phyloP scores from a whole-genome alignment of 305 asterid genomes.

The Nicotiana rustica region DNA sequence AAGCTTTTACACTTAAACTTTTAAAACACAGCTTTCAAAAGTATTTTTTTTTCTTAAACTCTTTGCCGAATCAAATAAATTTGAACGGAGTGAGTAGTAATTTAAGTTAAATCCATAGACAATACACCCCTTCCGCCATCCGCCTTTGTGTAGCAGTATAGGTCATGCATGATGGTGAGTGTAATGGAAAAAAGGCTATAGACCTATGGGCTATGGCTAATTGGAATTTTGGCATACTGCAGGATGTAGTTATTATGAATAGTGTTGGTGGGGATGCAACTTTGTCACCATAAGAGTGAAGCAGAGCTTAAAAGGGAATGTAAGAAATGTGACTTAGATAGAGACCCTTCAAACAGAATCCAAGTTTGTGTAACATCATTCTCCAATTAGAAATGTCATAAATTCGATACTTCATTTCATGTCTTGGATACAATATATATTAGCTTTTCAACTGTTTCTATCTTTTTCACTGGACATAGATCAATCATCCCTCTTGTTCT shows the following conservation, averaged over 20 bases:
- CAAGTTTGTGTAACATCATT: conserved; percentile 29
- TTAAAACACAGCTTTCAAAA: too few relatives aligned
- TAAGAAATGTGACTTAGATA: conserved; percentile 30
- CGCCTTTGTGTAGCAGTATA: background rate
- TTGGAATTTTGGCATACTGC: background rate
- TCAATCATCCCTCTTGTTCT: background rate
- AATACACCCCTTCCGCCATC: background rate
- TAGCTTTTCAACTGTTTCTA: conserved; percentile 20
- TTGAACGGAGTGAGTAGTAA: too few relatives aligned
- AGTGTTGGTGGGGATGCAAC: background rate
- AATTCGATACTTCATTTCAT: background rate
- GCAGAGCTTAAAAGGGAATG: conserved; percentile 16
- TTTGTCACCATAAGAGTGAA: background rate
- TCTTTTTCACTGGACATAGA: too few relatives aligned
- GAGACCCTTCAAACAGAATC: conserved; percentile 31
- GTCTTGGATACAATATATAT: background rate
- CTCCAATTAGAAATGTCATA: conserved; percentile 32
- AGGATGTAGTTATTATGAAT: background rate
- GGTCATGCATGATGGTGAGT: too few relatives aligned
- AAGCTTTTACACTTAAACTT: too few relatives aligned
- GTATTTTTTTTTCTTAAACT: too few relatives aligned
- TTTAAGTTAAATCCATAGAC: too few relatives aligned
- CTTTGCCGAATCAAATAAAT: too few relatives aligned
- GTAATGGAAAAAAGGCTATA: background rate
- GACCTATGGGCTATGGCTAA: too few relatives aligned